Evolutionary conservation across 75 land plant species (phyloP).

Genomic region (Cunninghamia lanceolata): DNA sequence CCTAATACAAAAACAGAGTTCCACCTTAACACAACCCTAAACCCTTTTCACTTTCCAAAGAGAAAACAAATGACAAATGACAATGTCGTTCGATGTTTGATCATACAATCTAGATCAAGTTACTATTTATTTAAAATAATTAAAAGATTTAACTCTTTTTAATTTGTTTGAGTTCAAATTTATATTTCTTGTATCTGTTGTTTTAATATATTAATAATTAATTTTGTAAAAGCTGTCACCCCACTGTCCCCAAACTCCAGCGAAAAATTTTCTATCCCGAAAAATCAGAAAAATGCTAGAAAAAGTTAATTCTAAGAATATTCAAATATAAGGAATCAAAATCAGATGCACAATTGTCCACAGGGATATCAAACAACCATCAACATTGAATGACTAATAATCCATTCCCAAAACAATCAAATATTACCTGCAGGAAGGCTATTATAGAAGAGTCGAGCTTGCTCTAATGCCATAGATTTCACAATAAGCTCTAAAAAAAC

Average conservation of each 20-base stretch:
- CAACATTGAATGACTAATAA: background rate
- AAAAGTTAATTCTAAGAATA: background rate
- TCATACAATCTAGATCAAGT: too few relatives aligned
- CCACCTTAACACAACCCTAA: too few relatives aligned
- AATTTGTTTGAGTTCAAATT: too few relatives aligned
- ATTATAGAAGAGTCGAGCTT: conserved; percentile 73
- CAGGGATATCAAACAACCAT: background rate
- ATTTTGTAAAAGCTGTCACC: too few relatives aligned
- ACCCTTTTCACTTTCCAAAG: too few relatives aligned
- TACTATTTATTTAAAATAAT: too few relatives aligned
- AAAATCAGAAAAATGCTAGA: background rate
- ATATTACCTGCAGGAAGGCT: conserved; percentile 44
- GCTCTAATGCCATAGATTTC: conserved; percentile 96
- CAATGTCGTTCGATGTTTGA: background rate
- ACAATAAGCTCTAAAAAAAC: conserved; percentile 95
- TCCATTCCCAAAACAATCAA: background rate
- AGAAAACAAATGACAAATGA: too few relatives aligned
- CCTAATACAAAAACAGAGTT: too few relatives aligned
- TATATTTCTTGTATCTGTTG: too few relatives aligned
- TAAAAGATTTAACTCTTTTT: too few relatives aligned
- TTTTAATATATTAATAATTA: too few relatives aligned
- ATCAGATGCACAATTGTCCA: background rate
- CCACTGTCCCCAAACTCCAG: background rate
- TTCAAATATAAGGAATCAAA: background rate
- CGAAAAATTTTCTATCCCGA: too few relatives aligned